phyloP scores from a whole-genome alignment of 495 filamentous ascomycete species.

The Alectoria sarmentosa region DNA sequence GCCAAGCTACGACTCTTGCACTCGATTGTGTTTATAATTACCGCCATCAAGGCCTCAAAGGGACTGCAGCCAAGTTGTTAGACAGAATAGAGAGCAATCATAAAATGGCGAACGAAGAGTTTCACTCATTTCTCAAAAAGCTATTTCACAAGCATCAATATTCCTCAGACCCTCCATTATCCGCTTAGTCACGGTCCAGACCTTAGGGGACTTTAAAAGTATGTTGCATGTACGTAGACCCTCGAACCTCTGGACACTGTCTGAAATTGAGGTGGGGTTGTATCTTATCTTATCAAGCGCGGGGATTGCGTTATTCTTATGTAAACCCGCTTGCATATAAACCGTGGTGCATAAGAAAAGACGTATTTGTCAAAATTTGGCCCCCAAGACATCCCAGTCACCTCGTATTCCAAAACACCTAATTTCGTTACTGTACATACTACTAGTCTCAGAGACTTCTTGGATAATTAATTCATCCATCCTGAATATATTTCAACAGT shows the following conservation, averaged over 20 bases:
- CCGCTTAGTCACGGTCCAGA: neutral
- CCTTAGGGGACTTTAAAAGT: neutral
- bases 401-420: too few species aligned
- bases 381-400: too few species aligned
- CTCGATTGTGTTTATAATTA: neutral
- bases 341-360: too few species aligned
- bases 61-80: neutral
- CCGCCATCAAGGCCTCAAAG: neutral
- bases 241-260: too few species aligned
- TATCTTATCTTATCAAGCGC: conserved; percentile 14
- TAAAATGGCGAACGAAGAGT: neutral
- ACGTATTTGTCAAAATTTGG: too few species aligned
- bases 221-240: too few species aligned
- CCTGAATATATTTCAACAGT: too few species aligned
- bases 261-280: neutral
- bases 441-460: too few species aligned
- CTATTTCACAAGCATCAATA: neutral
- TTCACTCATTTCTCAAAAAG: neutral
- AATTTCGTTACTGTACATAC: too few species aligned
- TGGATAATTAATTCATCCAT: too few species aligned
- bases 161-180: neutral
- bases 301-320: conserved; percentile 17
- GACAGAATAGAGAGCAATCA: neutral
- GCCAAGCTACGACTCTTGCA: conserved; percentile 10
- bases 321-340: too few species aligned